phyloP scores from a whole-genome alignment of 108 stramenopile genomes.

The Nannochloropsis salina region DNA sequence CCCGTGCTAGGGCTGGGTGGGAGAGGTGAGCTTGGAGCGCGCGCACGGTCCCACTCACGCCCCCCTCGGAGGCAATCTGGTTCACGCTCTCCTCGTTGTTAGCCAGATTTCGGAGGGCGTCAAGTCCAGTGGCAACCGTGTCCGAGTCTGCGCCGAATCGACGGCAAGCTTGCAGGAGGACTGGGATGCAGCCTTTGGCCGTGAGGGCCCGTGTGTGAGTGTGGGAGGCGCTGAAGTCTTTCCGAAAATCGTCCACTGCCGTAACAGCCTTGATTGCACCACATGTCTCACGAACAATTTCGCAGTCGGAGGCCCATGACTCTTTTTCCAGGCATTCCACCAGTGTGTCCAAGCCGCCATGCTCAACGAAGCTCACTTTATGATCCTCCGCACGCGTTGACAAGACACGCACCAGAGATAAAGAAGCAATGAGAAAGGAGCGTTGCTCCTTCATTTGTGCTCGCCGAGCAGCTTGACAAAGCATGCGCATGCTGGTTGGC shows the following conservation, averaged over 20 bases:
- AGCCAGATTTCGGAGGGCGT: neutral
- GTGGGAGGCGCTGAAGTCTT: slow-evolving; percentile 2
- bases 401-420: neutral
- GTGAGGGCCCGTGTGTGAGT: neutral
- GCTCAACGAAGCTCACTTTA: neutral
- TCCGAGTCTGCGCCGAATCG: neutral
- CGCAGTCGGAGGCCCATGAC: neutral
- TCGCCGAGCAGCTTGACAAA: neutral
- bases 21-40: neutral
- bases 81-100: slow-evolving; percentile 23
- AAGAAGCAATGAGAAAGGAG: neutral
- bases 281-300: neutral
- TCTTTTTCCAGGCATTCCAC: neutral
- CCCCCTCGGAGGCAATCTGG: neutral
- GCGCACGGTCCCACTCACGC: neutral
- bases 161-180: neutral
- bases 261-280: neutral
- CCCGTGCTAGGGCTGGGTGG: neutral
- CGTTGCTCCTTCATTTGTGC: neutral
- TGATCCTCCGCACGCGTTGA: neutral
- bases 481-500: slow-evolving; percentile 1
- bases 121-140: neutral
- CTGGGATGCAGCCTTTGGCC: neutral
- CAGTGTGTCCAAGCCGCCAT: neutral
- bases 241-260: neutral